Base-by-base conservation (phyloP, 140 eudicot genomes). In the Senecio squalidus region DNA sequence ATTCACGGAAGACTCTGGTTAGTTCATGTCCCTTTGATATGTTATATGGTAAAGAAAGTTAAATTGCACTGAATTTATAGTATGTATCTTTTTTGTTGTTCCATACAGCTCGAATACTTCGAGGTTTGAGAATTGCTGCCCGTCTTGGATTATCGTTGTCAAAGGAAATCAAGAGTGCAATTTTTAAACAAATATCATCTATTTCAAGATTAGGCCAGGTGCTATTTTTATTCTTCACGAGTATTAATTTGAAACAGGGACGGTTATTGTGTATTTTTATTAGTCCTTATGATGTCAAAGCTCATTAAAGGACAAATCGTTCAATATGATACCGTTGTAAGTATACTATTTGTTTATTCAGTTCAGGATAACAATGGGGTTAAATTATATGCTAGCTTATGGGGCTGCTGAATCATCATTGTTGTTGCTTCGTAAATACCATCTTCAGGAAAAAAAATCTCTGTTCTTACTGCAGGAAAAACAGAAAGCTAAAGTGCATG, bases 361-460 rank as follows among this genome's bases (percentile, higher is more conserved):
- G n/a, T n/a, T n/a, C n/a, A n/a, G n/a, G n/a, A n/a, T n/a, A n/a
- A n/a, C n/a, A 63, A 26, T 88, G 94, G 96, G 84, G 74, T 47
- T 88, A 45, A 72, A 84, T 66, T 81, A 78, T 68, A 84, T 88
- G 96, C 79, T 88, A 47, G 84, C 95, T 6, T 88, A 58, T 69
- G 96, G 96, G 46, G 95, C 96, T 45, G 91, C 96, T 65, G 81
- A 74, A 71, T 72, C 83, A 74, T 88, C 96, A 26, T 48, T 88
- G 26, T 62, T 54, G 50, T 60, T 84, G 66, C 95, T 88, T 58
- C 79, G 64, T 62, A 84, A 76, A 64, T 73, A 66, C 60, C 67
- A 76, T 44, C 62, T 88, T 67, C 91, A n/a, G n/a, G n/a, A n/a
- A n/a, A n/a, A n/a, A n/a, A n/a, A n/a, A n/a, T n/a, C n/a, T n/a